Evolutionary conservation across 208 protist species (phyloP), one percentile per base, ranked within the genome.

Genomic region (Crithidia fasciculata): DNA sequence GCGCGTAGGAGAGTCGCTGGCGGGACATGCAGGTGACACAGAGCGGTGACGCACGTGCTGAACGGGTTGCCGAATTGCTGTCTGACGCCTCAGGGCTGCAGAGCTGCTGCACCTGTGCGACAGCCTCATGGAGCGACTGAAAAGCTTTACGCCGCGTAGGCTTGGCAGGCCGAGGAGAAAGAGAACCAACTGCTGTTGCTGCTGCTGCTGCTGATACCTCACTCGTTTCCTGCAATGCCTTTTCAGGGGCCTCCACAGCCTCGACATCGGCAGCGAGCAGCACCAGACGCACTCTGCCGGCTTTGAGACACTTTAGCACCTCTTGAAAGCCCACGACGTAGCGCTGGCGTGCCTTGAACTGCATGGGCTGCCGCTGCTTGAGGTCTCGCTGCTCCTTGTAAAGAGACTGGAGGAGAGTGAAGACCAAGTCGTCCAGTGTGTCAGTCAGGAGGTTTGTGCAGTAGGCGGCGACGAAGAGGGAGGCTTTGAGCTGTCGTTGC

Each of bases 311-410:
- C 75, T 86, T 88, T 52, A 91, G n/a, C 18, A 80, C 86, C 54
- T 94, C 86, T 13, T 84, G 76, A 16, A 94, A 70, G n/a, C 89
- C 89, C 18, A 82, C 81, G 15, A 87, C 81, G 63, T 91, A 94
- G 8, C 84, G 80, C 55, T 79, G 72, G n/a, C 85, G 67, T 10
- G 80, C 75, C 53, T 88, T 86, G 57, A 90, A 88, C 62, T 88
- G 81, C 58, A 91, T 62, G 41, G 82, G 84, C 66, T 89, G 77
- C 43, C 87, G 84, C 73, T 87, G 60, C 41, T 74, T 79, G 63
- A 90, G 72, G 16, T 81, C 78, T 18, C 76, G 49, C 73, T 94
- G 89, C 69, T 90, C 76, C 16, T 77, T 69, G 73, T 89, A 90
- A 39, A 91, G 77, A 10, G 67, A 61, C 45, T 88, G 86, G 13